Evolutionary conservation across 768 basidiomycete species (phyloP).

Genomic region (Strobilomyces confusus): DNA sequence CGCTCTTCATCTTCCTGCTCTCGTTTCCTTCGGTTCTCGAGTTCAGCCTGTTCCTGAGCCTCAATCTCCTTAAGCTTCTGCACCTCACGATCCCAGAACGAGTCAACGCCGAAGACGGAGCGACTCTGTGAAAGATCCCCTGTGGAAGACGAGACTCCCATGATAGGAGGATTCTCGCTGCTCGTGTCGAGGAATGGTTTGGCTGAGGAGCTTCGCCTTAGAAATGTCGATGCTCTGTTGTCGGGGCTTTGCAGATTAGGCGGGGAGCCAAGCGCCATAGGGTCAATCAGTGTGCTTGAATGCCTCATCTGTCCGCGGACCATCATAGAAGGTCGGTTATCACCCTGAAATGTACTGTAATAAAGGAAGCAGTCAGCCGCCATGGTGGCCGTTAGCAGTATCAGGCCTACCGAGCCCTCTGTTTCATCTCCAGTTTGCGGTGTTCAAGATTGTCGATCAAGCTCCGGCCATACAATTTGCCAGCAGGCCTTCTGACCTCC

Average conservation of each 20-base stretch:
- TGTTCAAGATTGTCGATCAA: conserved; percentile 87
- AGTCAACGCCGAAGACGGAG: conserved; percentile 93
- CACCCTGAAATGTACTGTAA: conserved; percentile 79
- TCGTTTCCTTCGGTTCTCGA: conserved; percentile 44
- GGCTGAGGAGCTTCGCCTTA: conserved; percentile 50
- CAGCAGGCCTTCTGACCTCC: conserved; percentile 52
- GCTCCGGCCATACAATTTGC: conserved; percentile 82
- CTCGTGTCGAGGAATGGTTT: conserved; percentile 69
- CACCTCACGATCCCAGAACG: conserved; percentile 89
- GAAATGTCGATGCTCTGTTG: conserved; percentile 40
- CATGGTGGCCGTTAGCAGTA: neutral
- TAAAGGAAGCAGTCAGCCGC: conserved; percentile 7
- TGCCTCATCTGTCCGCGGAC: conserved; percentile 54
- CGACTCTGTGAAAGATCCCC: conserved; percentile 43
- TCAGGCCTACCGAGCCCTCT: conserved; percentile 70
- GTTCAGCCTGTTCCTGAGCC: conserved; percentile 56
- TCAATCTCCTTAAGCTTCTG: conserved; percentile 76
- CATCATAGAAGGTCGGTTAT: conserved; percentile 93
- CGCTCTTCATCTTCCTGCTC: conserved; percentile 45
- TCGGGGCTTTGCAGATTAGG: conserved; percentile 44
- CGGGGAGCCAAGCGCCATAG: conserved; percentile 49
- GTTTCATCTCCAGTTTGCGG: conserved; percentile 78
- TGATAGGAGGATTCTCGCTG: conserved; percentile 30
- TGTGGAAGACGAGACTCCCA: conserved; percentile 31
- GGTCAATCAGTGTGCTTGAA: conserved; percentile 72